These are phyloP conservation scores for Perkinsus marinus DNA, from an alignment of 169 alveolate species.

Conservation along the genomic window DNA sequence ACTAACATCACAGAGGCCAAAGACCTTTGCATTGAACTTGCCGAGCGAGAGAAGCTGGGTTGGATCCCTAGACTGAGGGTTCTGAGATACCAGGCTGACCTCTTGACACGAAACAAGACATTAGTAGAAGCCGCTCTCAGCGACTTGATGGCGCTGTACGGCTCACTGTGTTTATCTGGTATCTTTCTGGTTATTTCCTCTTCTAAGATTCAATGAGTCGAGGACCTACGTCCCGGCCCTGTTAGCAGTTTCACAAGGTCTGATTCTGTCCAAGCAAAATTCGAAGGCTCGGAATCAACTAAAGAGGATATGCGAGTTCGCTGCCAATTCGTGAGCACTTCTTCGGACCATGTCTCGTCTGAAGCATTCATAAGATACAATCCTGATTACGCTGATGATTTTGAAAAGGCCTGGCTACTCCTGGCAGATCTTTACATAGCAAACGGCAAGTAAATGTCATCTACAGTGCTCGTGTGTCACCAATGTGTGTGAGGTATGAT, in stretches of 20 bases:
- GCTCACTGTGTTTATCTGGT: background rate
- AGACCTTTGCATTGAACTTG: background rate
- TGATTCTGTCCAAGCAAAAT: conserved; percentile 43
- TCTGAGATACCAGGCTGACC: background rate
- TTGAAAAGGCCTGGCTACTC: conserved; percentile 72
- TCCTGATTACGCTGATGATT: conserved; percentile 64
- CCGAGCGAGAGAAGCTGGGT: background rate
- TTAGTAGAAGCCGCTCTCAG: background rate
- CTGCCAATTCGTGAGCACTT: conserved; percentile 7
- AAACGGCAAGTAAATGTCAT: conserved; percentile 24
- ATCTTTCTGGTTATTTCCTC: background rate
- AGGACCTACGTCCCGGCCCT: conserved; percentile 60
- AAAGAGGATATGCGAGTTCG: conserved; percentile 20
- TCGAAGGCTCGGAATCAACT: conserved; percentile 21
- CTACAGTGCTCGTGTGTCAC: conserved; percentile 1
- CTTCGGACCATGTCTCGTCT: background rate
- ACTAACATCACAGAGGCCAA: background rate
- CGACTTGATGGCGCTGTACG: background rate
- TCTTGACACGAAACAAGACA: background rate
- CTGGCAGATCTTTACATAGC: conserved; percentile 57
- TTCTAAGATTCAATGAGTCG: conserved; percentile 9
- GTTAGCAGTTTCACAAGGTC: conserved; percentile 56
- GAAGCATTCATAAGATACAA: conserved; percentile 15
- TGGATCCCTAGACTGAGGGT: background rate
- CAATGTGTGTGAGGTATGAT: background rate